Percentiles rank a stretch among this genome's conserved stretches.
These are phyloP conservation scores for Casaregolazyma lundiana DNA, from an alignment of 1,139 yeast species.

Conservation along the genomic window DNA sequence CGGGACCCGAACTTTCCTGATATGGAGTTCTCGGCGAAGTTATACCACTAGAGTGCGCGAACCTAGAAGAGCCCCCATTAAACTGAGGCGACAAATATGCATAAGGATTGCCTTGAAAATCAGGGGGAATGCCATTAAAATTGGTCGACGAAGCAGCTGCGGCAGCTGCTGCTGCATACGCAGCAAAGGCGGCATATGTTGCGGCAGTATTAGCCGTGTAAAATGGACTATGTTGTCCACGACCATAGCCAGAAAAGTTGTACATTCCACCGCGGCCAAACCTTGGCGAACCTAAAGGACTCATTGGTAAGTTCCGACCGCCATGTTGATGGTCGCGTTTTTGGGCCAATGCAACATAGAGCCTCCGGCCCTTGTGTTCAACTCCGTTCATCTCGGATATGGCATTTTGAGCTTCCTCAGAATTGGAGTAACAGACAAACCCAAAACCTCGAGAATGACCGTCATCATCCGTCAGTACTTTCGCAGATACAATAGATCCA, in stretches of 20 bases:
- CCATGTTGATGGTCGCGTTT: slow-evolving; percentile 75
- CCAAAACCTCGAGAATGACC: slow-evolving; percentile 99
- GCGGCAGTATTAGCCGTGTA: slow-evolving; percentile 10
- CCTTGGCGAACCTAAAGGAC: slow-evolving; percentile 6
- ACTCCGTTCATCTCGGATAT: slow-evolving; percentile 89
- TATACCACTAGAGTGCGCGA: background rate
- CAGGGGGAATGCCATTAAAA: slow-evolving; percentile 3
- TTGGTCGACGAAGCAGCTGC: slow-evolving; percentile 11
- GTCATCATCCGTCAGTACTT: slow-evolving; percentile 91
- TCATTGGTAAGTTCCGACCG: background rate
- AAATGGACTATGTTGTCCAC: background rate
- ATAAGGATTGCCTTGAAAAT: slow-evolving; percentile 10
- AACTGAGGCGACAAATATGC: slow-evolving; percentile 10
- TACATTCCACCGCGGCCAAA: slow-evolving; percentile 6
- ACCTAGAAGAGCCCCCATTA: slow-evolving; percentile 3
- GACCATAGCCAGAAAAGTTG: slow-evolving; percentile 1
- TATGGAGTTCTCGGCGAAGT: background rate
- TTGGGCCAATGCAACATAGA: slow-evolving; percentile 92
- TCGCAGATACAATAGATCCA: slow-evolving; percentile 94
- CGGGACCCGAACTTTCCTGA: background rate
- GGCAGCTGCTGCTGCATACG: slow-evolving; percentile 16
- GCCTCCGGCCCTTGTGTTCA: slow-evolving; percentile 78
- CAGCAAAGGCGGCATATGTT: slow-evolving; percentile 13
- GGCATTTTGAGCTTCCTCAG: slow-evolving; percentile 96
- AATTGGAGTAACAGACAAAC: slow-evolving; percentile 94